Evolutionary conservation across 352 stramenopile species (phyloP).

Genomic region (Phytophthora nicotianae): DNA sequence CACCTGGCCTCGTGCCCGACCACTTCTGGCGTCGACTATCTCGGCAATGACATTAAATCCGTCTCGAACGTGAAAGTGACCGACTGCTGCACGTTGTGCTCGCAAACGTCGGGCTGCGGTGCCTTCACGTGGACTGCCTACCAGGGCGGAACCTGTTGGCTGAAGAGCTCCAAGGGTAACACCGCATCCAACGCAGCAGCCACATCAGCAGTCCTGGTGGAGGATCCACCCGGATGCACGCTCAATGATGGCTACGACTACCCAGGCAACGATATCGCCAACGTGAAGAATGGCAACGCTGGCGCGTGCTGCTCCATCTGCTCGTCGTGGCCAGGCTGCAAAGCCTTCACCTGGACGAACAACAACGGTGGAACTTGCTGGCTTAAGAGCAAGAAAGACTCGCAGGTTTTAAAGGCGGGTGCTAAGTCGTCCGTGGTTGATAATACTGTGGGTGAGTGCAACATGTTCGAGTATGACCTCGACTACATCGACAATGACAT

Average conservation of each 20-base stretch:
- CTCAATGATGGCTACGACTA: conserved; percentile 33
- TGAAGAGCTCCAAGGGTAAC: conserved; percentile 38
- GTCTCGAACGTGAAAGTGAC: conserved; percentile 13
- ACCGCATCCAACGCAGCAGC: conserved; percentile 15
- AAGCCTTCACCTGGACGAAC: conserved; percentile 31
- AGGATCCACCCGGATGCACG: conserved; percentile 11
- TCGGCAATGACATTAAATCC: conserved; percentile 48
- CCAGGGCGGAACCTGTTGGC: conserved; percentile 33
- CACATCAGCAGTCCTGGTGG: conserved; percentile 22
- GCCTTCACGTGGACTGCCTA: conserved; percentile 37
- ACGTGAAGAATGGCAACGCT: conserved; percentile 21
- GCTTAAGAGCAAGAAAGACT: conserved; percentile 33
- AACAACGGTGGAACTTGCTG: conserved; percentile 29
- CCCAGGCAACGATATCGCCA: conserved; percentile 37
- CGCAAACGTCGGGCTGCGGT: conserved; percentile 16
- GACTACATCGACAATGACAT: conserved; percentile 48
- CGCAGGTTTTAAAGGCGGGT: conserved; percentile 3
- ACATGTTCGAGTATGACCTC: conserved; percentile 22
- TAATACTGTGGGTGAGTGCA: conserved; percentile 20
- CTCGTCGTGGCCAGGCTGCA: conserved; percentile 25
- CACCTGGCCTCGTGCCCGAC: conserved; percentile 30
- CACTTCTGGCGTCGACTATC: conserved; percentile 45
- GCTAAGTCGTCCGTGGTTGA: conserved; percentile 29
- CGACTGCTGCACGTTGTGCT: conserved; percentile 39
- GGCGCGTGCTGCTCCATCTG: conserved; percentile 39